Percentiles rank a stretch among this genome's conserved stretches.
Evolutionary conservation across 2,329 filamentous ascomycete genomes (phyloP).

Genomic region (Neofusicoccum kwambonambiense): DNA sequence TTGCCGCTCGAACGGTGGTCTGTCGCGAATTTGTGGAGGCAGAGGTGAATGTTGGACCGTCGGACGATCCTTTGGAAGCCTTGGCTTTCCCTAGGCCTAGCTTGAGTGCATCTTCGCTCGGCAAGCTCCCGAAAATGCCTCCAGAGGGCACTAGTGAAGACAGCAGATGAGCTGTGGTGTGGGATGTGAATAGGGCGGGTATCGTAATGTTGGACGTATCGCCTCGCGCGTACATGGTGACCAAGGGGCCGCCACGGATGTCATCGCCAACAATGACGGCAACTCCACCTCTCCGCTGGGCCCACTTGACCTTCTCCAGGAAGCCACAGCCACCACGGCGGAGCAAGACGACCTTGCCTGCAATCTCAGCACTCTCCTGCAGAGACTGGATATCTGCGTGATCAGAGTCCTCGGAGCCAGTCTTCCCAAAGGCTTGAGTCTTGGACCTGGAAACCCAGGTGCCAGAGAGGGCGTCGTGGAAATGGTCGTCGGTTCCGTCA

Average conservation of each 20-base stretch:
- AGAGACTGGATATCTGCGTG: slow-evolving; percentile 90
- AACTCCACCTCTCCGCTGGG: slow-evolving; percentile 81
- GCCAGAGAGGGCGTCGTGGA: slow-evolving; percentile 60
- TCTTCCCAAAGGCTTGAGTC: slow-evolving; percentile 27
- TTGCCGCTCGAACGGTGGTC: slow-evolving; percentile 20
- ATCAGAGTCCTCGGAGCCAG: slow-evolving; percentile 23
- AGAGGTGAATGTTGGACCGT: slow-evolving; percentile 29
- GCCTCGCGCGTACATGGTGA: slow-evolving; percentile 97
- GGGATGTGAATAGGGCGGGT: slow-evolving; percentile 89
- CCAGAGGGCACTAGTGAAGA: slow-evolving; percentile 80
- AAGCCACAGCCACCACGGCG: slow-evolving; percentile 95
- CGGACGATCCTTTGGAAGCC: slow-evolving; percentile 25
- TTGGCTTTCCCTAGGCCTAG: slow-evolving; percentile 21
- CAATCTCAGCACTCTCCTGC: slow-evolving; percentile 88
- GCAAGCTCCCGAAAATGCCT: slow-evolving; percentile 56
- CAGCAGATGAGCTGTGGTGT: slow-evolving; percentile 89
- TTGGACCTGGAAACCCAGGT: slow-evolving; percentile 31
- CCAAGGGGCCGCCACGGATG: slow-evolving; percentile 79
- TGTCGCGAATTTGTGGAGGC: slow-evolving; percentile 29
- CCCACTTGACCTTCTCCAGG: slow-evolving; percentile 96
- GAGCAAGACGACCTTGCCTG: slow-evolving; percentile 86
- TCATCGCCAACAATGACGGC: slow-evolving; percentile 94
- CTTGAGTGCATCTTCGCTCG: slow-evolving; percentile 56
- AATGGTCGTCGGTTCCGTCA: slow-evolving; percentile 83
- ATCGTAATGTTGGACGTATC: slow-evolving; percentile 95